phyloP scores from a whole-genome alignment of 768 basidiomycete species.

The Calocybe cyanea region DNA sequence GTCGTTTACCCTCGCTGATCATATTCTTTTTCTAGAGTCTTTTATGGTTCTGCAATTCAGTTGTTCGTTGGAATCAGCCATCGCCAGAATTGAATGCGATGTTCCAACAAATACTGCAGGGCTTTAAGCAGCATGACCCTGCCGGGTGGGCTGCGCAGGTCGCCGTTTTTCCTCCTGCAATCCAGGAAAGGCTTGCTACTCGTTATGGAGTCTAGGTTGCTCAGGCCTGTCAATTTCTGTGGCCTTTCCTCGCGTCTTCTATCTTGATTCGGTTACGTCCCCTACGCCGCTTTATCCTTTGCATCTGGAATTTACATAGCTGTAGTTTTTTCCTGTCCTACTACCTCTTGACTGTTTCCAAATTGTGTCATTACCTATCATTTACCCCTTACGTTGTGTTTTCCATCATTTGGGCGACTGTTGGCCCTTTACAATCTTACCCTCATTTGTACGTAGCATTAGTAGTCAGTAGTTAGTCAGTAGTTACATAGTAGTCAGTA shows the following conservation, averaged over 20 bases:
- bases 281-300: constrained; percentile 35
- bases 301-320: constrained; percentile 46
- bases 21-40: constrained; percentile 62
- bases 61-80: constrained; percentile 92
- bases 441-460: constrained; percentile 47
- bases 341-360: constrained; percentile 5
- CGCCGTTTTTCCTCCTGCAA: constrained; percentile 78
- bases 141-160: constrained; percentile 85
- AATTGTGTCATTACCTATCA: constrained; percentile 10
- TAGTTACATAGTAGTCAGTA: constrained; percentile 35
- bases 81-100: constrained; percentile 88
- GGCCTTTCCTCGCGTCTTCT: constrained; percentile 12
- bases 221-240: neutral
- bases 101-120: constrained; percentile 87
- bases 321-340: constrained; percentile 27
- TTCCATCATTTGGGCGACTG: constrained; percentile 12
- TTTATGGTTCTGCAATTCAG: constrained; percentile 97
- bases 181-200: constrained; percentile 80
- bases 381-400: constrained; percentile 12
- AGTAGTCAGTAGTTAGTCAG: constrained; percentile 41
- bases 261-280: constrained; percentile 19
- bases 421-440: constrained; percentile 25
- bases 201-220: constrained; percentile 77
- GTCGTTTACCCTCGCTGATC: constrained; percentile 2
- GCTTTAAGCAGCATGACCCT: constrained; percentile 87